Base-by-base conservation (phyloP, 78 protist species). In the Polysphondylium violaceum region DNA sequence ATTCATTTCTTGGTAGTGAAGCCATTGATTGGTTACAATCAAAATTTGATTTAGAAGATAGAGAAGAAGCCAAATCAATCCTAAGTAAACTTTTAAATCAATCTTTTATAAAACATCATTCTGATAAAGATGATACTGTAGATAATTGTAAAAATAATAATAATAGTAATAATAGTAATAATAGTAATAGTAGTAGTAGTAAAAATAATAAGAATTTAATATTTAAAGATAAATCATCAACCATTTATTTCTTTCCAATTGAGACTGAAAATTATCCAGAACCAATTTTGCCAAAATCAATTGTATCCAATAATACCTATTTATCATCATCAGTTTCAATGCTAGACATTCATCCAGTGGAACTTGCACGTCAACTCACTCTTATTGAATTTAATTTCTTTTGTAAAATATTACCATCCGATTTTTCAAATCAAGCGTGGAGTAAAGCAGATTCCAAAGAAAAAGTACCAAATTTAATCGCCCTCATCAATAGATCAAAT, bases 381-480 rank as follows among this genome's bases (percentile, higher is more conserved):
- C 76, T 88, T 19, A 88, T 88, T 9, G 94, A 88, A 31, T 88
- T 75, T 67, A 58, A 60, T 2, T 51, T 76, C 5, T 88, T 76
- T 50, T 59, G 55, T 23, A 74, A 76, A 50, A 65, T 88, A 12
- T 51, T 78, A 67, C 94, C 94, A 33, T 31, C 60, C 9, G 94
- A 88, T 21, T 56, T 88, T 7, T 64, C 56, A 11, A 72, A 76
- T 61, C 86, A 67, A 40, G 94, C 87, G 5, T 88, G 94, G 94
- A 67, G 38, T 47, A 69, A 88, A 53, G 2, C 44, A 47, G 88
- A 75, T 60, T 23, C 86, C 14, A 55, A 41, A 38, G 76, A 59
- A 1, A 73, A 74, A n/a, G 86, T 73, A 16, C 94, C 94, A 35
- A 61, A 76, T 60, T 21, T 88, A 31, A 44, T 76, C 9, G 56